A percentile compares a stretch with the other conserved stretches of the same genome.
Conservation (phyloP, 1,284 basidiomycete species). For the Rhodotorula sp. region DNA sequence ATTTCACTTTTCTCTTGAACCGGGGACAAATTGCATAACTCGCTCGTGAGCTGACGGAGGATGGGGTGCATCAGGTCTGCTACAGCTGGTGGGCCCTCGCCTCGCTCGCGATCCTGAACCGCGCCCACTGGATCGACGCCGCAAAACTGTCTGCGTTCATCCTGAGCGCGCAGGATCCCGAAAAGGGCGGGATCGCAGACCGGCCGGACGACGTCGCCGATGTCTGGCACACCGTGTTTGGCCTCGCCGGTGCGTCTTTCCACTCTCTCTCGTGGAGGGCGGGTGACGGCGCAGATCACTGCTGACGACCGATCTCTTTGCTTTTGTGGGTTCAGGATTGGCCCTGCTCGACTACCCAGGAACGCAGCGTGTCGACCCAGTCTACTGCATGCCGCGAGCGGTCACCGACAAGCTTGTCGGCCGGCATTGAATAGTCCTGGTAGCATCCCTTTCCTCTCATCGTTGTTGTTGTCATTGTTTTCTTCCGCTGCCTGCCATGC, state of each 20-base stretch:
- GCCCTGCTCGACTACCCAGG: constrained; percentile 86
- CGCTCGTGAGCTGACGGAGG: neutral
- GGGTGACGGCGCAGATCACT: too few species aligned
- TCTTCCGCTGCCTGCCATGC: too few species aligned
- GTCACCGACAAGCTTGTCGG: constrained; percentile 60
- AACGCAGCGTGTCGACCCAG: constrained; percentile 80
- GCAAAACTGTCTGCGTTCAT: constrained; percentile 81
- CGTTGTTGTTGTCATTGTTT: neutral
- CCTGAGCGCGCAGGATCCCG: constrained; percentile 82
- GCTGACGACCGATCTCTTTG: neutral
- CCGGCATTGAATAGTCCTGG: neutral
- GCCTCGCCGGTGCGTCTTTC: constrained; percentile 68
- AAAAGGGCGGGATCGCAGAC: constrained; percentile 91
- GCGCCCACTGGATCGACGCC: constrained; percentile 84
- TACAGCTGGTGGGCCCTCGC: constrained; percentile 98
- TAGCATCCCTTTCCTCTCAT: neutral
- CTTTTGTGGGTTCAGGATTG: constrained; percentile 60
- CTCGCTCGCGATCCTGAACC: constrained; percentile 77
- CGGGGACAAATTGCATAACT: neutral
- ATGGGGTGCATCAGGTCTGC: constrained; percentile 67
- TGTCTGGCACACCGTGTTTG: constrained; percentile 94
- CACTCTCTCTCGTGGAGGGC: neutral
- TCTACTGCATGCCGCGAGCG: constrained; percentile 89
- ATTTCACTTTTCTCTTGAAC: neutral
- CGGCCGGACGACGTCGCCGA: constrained; percentile 90